Percentiles rank a stretch among this genome's conserved stretches.
Conservation (phyloP, 139 green algal genomes). For the Coelastrella sp. region DNA sequence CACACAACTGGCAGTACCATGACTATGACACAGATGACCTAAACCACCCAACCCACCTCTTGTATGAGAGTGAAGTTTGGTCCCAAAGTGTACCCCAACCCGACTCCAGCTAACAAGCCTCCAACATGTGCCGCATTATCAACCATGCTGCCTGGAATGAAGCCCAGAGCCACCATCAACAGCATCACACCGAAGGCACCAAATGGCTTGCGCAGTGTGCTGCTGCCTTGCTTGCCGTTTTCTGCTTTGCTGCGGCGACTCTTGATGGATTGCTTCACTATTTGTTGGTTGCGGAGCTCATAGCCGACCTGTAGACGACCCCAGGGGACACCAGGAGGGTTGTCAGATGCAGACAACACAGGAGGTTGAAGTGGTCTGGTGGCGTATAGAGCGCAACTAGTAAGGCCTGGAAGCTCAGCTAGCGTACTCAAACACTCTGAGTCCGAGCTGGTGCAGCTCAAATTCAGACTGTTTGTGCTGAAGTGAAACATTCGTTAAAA, state of each 20-base stretch:
- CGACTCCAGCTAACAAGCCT: conserved; percentile 13
- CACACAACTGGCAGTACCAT: background rate
- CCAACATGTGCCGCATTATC: conserved; percentile 17
- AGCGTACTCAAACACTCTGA: too few species aligned
- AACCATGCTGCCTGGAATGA: conserved; percentile 17
- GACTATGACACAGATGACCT: background rate
- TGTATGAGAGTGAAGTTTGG: conserved; percentile 17
- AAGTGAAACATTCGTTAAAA: too few species aligned
- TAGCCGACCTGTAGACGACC: background rate
- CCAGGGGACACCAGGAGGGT: background rate
- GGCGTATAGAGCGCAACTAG: too few species aligned
- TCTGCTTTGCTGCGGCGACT: conserved; percentile 34
- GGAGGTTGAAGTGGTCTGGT: too few species aligned
- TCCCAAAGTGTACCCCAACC: conserved; percentile 27
- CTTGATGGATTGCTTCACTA: conserved; percentile 10
- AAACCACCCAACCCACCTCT: background rate
- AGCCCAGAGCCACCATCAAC: conserved; percentile 6
- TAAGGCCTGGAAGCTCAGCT: too few species aligned
- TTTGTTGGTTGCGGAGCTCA: conserved; percentile 13
- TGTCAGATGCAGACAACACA: background rate
- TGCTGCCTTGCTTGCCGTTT: conserved; percentile 37
- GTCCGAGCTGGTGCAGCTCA: too few species aligned
- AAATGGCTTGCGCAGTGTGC: conserved; percentile 20
- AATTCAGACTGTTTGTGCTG: too few species aligned
- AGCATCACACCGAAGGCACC: conserved; percentile 25